Conservation (phyloP, 1,284 basidiomycete species). For the Hemileia vastatrix region DNA sequence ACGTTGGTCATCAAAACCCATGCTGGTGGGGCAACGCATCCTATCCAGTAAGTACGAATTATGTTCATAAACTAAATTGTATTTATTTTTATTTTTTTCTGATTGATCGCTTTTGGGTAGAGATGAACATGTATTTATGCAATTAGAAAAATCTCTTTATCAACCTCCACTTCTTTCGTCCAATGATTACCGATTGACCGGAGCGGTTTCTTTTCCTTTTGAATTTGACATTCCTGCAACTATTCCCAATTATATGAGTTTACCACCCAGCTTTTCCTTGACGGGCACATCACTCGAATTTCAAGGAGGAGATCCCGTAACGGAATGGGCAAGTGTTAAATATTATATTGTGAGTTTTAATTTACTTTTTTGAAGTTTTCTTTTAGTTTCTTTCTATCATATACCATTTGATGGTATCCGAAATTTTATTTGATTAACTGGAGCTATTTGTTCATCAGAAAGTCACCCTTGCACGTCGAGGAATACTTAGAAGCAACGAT, state of each 20-base stretch:
- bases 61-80: not conserved
- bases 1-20: not conserved
- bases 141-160: constrained; percentile 7
- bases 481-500: not conserved
- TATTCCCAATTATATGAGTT: too few species aligned
- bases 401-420: not conserved
- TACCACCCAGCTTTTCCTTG: constrained; percentile 4
- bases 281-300: not conserved
- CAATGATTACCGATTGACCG: not conserved
- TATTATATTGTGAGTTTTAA: constrained; percentile 1
- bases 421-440: too few species aligned
- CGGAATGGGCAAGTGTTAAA: constrained; percentile 1
- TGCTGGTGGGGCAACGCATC: not conserved
- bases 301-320: not conserved
- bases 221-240: not conserved
- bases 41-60: not conserved
- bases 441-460: not conserved
- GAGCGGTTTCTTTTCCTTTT: not conserved
- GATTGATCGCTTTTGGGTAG: too few species aligned
- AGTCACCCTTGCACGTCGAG: constrained; percentile 2
- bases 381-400: not conserved
- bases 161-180: not conserved
- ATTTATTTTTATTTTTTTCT: not conserved
- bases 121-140: constrained; percentile 3
- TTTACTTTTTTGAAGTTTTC: not conserved